Evolutionary conservation across 768 basidiomycete species (phyloP).

Genomic region (Suillus paluster): DNA sequence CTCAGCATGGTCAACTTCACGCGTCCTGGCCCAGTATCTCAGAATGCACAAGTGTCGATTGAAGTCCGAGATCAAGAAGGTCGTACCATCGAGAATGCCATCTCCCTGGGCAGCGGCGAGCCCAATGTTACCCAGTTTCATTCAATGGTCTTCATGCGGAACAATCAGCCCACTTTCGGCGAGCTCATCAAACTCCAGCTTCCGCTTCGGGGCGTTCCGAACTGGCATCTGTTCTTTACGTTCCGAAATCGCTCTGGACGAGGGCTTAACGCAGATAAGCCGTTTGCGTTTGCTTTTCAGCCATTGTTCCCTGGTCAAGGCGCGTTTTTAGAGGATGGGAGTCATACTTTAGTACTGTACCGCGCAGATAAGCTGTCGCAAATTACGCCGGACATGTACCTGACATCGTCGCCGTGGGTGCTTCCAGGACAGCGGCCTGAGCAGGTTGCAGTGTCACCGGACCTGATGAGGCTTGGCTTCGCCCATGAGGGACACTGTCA

Average conservation of each 20-base stretch:
- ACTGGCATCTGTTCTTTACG: conserved; percentile 94
- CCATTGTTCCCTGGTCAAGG: conserved; percentile 80
- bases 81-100: conserved; percentile 63
- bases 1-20: conserved; percentile 61
- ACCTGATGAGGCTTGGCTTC: conserved; percentile 68
- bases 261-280: conserved; percentile 57
- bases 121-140: conserved; percentile 78
- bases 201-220: conserved; percentile 64
- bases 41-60: conserved; percentile 84
- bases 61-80: conserved; percentile 84
- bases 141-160: conserved; percentile 90
- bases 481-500: conserved; percentile 75
- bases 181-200: conserved; percentile 90
- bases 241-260: conserved; percentile 77
- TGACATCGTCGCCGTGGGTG: conserved; percentile 67
- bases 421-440: conserved; percentile 61
- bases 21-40: conserved; percentile 54
- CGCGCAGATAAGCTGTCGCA: conserved; percentile 72
- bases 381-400: conserved; percentile 71
- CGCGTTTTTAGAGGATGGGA: conserved; percentile 88
- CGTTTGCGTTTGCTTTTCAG: conserved; percentile 92
- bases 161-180: conserved; percentile 88
- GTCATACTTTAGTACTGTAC: conserved; percentile 85
- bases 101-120: conserved; percentile 88
- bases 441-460: conserved; percentile 57